Base-by-base conservation (phyloP, 1,139 yeast genomes). In the Zhuliangozyma parablackwelliae region DNA sequence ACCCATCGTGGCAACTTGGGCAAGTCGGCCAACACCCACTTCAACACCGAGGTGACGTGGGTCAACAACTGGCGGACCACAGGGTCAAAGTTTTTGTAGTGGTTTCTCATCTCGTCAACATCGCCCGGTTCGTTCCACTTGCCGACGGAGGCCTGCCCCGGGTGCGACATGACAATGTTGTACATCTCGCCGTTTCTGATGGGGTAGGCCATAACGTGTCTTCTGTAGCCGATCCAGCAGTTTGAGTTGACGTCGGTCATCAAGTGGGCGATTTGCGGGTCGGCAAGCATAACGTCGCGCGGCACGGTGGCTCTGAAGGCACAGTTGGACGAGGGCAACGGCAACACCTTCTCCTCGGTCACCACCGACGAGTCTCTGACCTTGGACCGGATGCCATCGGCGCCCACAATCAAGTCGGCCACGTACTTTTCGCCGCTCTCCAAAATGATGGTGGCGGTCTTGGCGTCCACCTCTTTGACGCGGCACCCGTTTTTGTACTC, bases 371-470 rank as follows among this genome's bases (percentile, higher is more conserved):
- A 50, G 7, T 50, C 50, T 31, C 57, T 46, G 28, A 56, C 47
- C 26, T 45, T 46, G 9, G 65, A 59, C 36, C 58, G 51, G 36
- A 64, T 51, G 7, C 70, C 70, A 44, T 64, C 69, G 28, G 66
- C 66, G 12, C 66, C 70, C 34, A 64, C 44, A 9, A 64, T 48
- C 26, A 64, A 46, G 41, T 64, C 70, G n/a, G 53, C 65, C 2
- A 48, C 37, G 33, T 48, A 50, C 5, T 29, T 39, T 3, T 38
- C 42, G 10, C 62, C 64, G 33, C 47, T 49, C 21, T 49, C 45
- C 16, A 51, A 49, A 9, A 45, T 43, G 21, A 60, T 54, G 11
- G 48, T 40, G 4, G 49, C 48, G 8, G 50, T 43, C 9, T 48
- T 45, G 29, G 48, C 54, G 35, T 60, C 58, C 21, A 57, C 52